Conservation (phyloP, 371 early-diverging fungal genomes). For the Mortierella sp. region DNA sequence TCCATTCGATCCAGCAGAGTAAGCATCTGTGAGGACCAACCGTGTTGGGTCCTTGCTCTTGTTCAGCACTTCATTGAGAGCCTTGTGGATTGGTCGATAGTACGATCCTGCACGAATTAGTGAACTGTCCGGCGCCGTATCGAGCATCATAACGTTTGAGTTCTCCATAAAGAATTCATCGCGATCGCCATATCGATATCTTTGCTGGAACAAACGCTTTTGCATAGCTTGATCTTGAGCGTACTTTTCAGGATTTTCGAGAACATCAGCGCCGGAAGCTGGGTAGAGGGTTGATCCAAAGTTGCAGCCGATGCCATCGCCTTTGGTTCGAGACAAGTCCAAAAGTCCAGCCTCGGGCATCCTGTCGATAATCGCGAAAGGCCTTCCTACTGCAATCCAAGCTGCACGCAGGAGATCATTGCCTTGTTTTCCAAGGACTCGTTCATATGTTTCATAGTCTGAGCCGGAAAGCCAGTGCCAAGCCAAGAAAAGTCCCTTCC, state of each 20-base stretch:
- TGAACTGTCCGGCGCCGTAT: slow-evolving; percentile 18
- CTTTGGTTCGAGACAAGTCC: slow-evolving; percentile 46
- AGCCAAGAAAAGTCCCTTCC: slow-evolving; percentile 52
- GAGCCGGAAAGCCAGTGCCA: slow-evolving; percentile 48
- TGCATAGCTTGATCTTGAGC: slow-evolving; percentile 14
- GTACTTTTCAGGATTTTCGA: slow-evolving; percentile 23
- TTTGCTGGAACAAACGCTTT: slow-evolving; percentile 28
- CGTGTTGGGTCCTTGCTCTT: slow-evolving; percentile 20
- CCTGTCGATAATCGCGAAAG: slow-evolving; percentile 30
- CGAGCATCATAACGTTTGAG: slow-evolving; percentile 42
- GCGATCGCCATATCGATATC: slow-evolving; percentile 19
- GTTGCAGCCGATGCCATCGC: slow-evolving; percentile 50
- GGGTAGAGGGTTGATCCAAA: slow-evolving; percentile 34
- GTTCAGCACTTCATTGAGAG: slow-evolving; percentile 16
- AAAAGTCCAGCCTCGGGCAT: slow-evolving; percentile 44
- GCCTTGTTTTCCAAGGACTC: slow-evolving; percentile 28
- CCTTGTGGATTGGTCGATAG: slow-evolving; percentile 23
- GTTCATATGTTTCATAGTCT: slow-evolving; percentile 16
- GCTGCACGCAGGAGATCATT: slow-evolving; percentile 44
- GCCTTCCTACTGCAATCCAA: slow-evolving; percentile 37
- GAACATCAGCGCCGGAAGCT: slow-evolving; percentile 23
- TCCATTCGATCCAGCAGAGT: slow-evolving; percentile 39
- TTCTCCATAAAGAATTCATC: slow-evolving; percentile 31
- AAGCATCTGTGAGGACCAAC: slow-evolving; percentile 36
- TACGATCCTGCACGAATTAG: slow-evolving; percentile 28